These are phyloP conservation scores for Triangularia verruculosa DNA, from an alignment of 2,329 filamentous ascomycete genomes.

Conservation along the genomic window DNA sequence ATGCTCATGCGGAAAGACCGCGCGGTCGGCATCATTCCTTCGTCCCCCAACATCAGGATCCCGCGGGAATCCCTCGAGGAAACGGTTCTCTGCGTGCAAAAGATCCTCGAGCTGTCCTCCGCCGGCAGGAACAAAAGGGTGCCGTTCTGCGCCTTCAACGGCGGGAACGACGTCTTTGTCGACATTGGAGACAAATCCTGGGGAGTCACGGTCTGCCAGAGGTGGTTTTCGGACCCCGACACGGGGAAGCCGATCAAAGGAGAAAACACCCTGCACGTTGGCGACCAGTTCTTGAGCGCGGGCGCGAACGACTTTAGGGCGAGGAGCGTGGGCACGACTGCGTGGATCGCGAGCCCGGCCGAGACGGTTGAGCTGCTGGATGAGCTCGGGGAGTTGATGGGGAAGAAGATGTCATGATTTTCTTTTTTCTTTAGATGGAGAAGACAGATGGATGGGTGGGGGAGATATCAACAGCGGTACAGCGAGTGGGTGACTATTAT, in stretches of 20 bases:
- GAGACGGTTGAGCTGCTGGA: conserved; percentile 90
- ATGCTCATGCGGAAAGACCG: conserved; percentile 83
- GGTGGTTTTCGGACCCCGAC: conserved; percentile 69
- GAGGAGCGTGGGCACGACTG: conserved; percentile 84
- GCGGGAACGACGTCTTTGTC: conserved; percentile 95
- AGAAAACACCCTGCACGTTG: conserved; percentile 84
- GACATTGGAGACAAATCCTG: conserved; percentile 98
- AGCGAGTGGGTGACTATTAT: too few relatives aligned
- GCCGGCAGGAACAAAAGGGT: conserved; percentile 58
- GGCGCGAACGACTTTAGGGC: conserved; percentile 98
- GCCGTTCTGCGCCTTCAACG: conserved; percentile 97
- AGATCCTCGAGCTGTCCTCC: conserved; percentile 78
- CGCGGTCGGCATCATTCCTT: conserved; percentile 75
- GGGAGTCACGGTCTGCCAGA: conserved; percentile 90
- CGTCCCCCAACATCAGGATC: conserved; percentile 61
- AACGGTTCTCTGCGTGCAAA: conserved; percentile 90
- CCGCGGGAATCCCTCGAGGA: conserved; percentile 89
- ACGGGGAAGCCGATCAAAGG: conserved; percentile 53
- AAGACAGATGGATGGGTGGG: not conserved
- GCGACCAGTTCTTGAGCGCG: conserved; percentile 93
- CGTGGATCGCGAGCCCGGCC: conserved; percentile 90
- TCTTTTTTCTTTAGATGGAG: not conserved
- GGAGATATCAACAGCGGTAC: too few relatives aligned
- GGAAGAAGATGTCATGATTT: conserved; percentile 38
- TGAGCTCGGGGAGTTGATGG: conserved; percentile 65